A percentile compares a stretch with the other conserved stretches of the same genome.
These are phyloP conservation scores for Histomonas meleagridis DNA, from an alignment of 208 protist species.

Conservation along the genomic window DNA sequence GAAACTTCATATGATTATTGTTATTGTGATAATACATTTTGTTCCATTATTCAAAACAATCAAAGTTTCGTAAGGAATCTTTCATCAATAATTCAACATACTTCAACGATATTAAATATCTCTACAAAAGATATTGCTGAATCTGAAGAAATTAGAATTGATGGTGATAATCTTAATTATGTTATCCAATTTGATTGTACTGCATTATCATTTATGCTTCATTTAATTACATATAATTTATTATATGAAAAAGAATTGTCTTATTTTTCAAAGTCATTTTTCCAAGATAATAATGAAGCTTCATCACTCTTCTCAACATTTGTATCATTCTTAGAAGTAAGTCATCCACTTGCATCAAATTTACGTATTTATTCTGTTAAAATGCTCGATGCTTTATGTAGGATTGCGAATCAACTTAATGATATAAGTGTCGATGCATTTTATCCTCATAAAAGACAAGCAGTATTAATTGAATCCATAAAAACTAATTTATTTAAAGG, in stretches of 20 bases:
- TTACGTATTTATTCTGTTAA: not conserved
- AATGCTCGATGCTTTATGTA: not conserved
- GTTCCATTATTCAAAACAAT: not conserved
- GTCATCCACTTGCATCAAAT: not conserved
- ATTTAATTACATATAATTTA: not conserved
- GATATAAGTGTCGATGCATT: not conserved
- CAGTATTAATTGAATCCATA: not conserved
- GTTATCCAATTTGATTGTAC: not conserved
- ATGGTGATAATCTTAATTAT: not conserved
- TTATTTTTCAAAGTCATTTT: not conserved
- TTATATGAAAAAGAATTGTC: not conserved
- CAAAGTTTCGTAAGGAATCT: not conserved
- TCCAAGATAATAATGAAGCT: not conserved
- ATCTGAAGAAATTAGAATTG: not conserved
- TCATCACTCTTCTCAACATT: not conserved
- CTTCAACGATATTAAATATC: not conserved
- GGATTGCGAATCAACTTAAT: not conserved
- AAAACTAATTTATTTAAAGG: not conserved
- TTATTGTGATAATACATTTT: not conserved
- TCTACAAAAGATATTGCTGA: not conserved
- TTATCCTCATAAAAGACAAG: not conserved
- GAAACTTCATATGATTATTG: not conserved
- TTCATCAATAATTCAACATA: not conserved
- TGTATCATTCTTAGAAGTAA: not conserved
- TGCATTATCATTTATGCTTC: not conserved